A percentile compares a stretch with the other conserved stretches of the same genome.
phyloP scores from a whole-genome alignment of 2,329 filamentous ascomycete species.

The Teratosphaeria gauchensis region DNA sequence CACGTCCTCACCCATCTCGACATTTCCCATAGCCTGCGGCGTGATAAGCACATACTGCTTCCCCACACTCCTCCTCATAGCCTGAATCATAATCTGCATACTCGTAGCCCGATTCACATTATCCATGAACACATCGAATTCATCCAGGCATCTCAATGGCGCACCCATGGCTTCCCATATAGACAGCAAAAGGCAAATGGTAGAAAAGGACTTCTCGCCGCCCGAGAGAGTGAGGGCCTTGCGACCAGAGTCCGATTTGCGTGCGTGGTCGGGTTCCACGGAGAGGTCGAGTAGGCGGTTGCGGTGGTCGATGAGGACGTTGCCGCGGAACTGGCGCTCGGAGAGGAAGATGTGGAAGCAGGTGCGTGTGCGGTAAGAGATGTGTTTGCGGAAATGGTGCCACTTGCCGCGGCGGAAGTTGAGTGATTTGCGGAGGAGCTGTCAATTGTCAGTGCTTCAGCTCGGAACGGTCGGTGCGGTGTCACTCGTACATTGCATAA shows the following conservation, averaged over 20 bases:
- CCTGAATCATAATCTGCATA: constrained; percentile 85
- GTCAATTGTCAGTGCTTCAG: constrained; percentile 9
- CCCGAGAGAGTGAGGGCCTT: constrained; percentile 89
- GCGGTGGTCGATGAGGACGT: constrained; percentile 67
- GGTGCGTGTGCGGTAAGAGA: constrained; percentile 74
- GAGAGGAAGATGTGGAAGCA: constrained; percentile 83
- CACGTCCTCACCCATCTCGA: constrained; percentile 58
- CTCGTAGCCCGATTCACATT: constrained; percentile 88
- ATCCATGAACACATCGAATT: constrained; percentile 99
- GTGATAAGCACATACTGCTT: constrained; percentile 95
- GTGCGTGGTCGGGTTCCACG: constrained; percentile 60
- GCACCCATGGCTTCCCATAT: constrained; percentile 99
- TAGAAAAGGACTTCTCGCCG: constrained; percentile 95
- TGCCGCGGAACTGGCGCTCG: constrained; percentile 80
- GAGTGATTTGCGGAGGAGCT: constrained; percentile 43
- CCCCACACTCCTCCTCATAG: constrained; percentile 76
- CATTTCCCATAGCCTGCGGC: constrained; percentile 65
- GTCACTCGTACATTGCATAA: constrained; percentile 30
- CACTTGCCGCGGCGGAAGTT: constrained; percentile 63
- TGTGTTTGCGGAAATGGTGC: constrained; percentile 70
- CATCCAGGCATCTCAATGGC: constrained; percentile 86
- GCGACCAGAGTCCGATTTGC: constrained; percentile 58
- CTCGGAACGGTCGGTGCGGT: constrained; percentile 25
- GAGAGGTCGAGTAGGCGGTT: constrained; percentile 66
- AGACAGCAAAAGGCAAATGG: constrained; percentile 81